These are phyloP conservation scores for Rhizophora mangle DNA, from an alignment of 345 rosid species.

Conservation along the genomic window DNA sequence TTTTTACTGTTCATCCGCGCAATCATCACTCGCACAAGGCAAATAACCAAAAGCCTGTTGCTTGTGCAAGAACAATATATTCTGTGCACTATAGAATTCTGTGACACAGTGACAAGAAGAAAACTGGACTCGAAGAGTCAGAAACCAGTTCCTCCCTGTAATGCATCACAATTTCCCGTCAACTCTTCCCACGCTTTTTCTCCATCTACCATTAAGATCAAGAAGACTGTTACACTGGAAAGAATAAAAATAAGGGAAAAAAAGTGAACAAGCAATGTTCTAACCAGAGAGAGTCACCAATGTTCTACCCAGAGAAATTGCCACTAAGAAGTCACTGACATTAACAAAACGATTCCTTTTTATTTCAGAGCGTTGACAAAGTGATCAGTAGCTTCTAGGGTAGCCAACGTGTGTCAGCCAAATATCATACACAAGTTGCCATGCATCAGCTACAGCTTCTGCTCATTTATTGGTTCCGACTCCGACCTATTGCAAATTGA, in stretches of 20 bases:
- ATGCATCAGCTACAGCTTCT: too few species aligned
- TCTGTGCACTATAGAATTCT: slow-evolving; percentile 39
- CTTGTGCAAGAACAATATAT: slow-evolving; percentile 33
- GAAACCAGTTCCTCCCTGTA: slow-evolving; percentile 28
- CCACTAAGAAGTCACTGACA: background rate
- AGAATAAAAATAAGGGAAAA: background rate
- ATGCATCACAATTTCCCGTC: slow-evolving; percentile 12
- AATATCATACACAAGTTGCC: too few species aligned
- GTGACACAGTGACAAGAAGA: slow-evolving; percentile 1
- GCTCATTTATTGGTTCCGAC: too few species aligned
- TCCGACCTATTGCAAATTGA: too few species aligned
- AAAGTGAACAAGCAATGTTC: too few species aligned
- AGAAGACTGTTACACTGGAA: background rate
- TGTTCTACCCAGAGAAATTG: background rate
- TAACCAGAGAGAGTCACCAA: too few species aligned
- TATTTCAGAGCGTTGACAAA: too few species aligned
- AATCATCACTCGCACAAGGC: slow-evolving; percentile 7
- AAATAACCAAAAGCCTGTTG: slow-evolving; percentile 17
- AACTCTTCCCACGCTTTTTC: slow-evolving; percentile 63
- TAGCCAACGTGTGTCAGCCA: too few species aligned
- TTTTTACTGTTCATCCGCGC: background rate
- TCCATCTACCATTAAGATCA: slow-evolving; percentile 48
- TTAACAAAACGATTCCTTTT: too few species aligned
- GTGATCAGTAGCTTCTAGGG: too few species aligned
- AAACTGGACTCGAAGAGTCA: slow-evolving; percentile 21